Percentiles rank a stretch among this genome's conserved stretches.
These are phyloP conservation scores for Phanerochaete carnosa DNA, from an alignment of 768 basidiomycete species.

Conservation along the genomic window DNA sequence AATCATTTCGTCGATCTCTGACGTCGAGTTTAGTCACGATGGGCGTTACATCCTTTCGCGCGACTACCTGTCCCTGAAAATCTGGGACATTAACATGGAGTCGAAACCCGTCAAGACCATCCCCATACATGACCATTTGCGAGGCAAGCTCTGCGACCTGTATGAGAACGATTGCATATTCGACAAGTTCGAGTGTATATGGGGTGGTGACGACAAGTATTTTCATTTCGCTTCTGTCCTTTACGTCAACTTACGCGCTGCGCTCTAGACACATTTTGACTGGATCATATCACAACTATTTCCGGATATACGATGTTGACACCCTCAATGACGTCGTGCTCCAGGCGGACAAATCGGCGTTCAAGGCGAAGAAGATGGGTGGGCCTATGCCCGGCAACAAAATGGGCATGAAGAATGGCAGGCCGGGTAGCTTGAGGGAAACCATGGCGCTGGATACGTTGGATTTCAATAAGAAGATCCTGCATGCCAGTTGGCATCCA, in stretches of 20 bases:
- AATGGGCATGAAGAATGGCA: constrained; percentile 68
- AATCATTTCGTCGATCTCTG: constrained; percentile 99
- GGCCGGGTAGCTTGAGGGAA: constrained; percentile 73
- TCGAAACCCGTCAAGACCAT: constrained; percentile 94
- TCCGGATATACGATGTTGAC: constrained; percentile 97
- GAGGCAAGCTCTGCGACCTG: constrained; percentile 95
- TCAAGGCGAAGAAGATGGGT: constrained; percentile 99
- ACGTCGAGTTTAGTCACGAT: constrained; percentile 98
- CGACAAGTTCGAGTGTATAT: constrained; percentile 99
- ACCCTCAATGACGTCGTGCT: constrained; percentile 85
- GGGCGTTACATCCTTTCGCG: constrained; percentile 95
- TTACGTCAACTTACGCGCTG: constrained; percentile 9
- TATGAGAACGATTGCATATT: constrained; percentile 99
- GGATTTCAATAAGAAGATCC: constrained; percentile 97
- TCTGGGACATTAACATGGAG: constrained; percentile 99
- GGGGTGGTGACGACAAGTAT: constrained; percentile 92
- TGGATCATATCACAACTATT: constrained; percentile 99
- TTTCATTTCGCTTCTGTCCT: constrained; percentile 18
- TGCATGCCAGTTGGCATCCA: constrained; percentile 97
- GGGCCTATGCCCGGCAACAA: constrained; percentile 75
- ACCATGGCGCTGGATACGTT: constrained; percentile 83
- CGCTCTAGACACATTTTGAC: constrained; percentile 83
- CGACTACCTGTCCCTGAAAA: constrained; percentile 96
- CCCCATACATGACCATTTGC: constrained; percentile 96
- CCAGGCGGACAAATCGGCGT: constrained; percentile 98